A percentile compares a stretch with the other conserved stretches of the same genome.
Evolutionary conservation across 352 stramenopile genomes (phyloP).

Genomic region (Globisporangium ultimum): DNA sequence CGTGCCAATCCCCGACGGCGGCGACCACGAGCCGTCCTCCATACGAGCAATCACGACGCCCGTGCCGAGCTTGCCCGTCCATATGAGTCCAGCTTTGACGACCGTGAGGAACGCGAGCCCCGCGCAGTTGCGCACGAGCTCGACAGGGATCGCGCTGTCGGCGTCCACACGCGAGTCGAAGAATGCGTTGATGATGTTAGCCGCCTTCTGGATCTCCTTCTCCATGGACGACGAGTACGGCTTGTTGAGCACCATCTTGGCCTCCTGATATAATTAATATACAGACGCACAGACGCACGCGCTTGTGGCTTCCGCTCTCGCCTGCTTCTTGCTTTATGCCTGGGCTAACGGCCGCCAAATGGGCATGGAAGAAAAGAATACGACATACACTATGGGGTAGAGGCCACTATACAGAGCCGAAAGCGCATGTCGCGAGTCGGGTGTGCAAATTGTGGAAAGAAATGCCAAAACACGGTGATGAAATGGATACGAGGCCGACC

Average conservation of each 20-base stretch:
- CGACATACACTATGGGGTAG: neutral
- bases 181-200: conserved; percentile 83
- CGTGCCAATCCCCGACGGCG: conserved; percentile 79
- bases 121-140: conserved; percentile 73
- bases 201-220: conserved; percentile 80
- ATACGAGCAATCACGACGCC: conserved; percentile 77
- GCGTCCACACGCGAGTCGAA: conserved; percentile 71
- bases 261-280: too few relatives aligned
- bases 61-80: conserved; percentile 80
- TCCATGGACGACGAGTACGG: conserved; percentile 86
- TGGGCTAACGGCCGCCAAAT: too few relatives aligned
- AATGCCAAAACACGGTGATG: too few relatives aligned
- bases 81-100: conserved; percentile 83
- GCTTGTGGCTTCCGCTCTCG: too few relatives aligned
- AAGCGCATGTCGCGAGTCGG: too few relatives aligned
- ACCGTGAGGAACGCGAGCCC: conserved; percentile 86
- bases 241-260: conserved; percentile 80
- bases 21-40: conserved; percentile 81
- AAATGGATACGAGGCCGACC: too few relatives aligned
- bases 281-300: too few relatives aligned
- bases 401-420: too few relatives aligned
- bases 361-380: neutral
- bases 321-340: neutral
- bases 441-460: too few relatives aligned
- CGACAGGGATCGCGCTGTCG: conserved; percentile 73